A percentile compares a stretch with the other conserved stretches of the same genome.
These are phyloP conservation scores for Fagus sylvatica DNA, from an alignment of 306 rosid species.

Conservation along the genomic window DNA sequence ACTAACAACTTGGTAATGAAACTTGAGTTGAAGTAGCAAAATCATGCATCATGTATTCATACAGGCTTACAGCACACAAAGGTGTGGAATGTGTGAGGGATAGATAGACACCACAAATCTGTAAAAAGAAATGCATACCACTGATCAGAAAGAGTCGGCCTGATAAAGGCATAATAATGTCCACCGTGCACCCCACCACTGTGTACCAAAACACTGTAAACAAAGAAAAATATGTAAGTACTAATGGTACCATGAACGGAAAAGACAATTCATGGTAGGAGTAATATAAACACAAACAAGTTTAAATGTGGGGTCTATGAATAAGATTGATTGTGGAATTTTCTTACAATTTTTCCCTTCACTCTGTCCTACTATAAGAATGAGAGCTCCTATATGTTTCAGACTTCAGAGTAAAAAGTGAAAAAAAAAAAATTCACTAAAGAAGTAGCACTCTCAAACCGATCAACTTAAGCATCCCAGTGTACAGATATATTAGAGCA, in stretches of 20 bases:
- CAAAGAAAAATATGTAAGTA: conserved; percentile 31
- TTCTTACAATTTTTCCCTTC: neutral
- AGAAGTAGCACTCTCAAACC: neutral
- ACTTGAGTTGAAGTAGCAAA: conserved; percentile 5
- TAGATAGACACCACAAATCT: conserved; percentile 14
- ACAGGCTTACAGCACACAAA: conserved; percentile 13
- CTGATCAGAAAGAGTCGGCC: conserved; percentile 94
- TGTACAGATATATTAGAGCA: neutral
- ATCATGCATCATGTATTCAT: conserved; percentile 13
- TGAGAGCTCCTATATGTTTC: neutral
- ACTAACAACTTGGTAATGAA: neutral
- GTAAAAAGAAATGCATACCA: conserved; percentile 52
- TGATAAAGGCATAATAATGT: conserved; percentile 94
- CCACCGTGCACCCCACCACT: conserved; percentile 99
- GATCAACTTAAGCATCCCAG: neutral
- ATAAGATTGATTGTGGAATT: neutral
- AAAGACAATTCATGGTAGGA: neutral
- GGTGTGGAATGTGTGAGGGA: neutral
- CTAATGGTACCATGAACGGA: neutral
- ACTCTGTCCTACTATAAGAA: neutral
- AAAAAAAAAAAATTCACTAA: neutral
- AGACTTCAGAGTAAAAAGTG: neutral
- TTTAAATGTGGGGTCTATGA: neutral
- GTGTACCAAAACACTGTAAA: conserved; percentile 91
- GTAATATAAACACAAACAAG: neutral